Conservation (phyloP, 345 rosid genomes). For the Citrus cavaleriei region DNA sequence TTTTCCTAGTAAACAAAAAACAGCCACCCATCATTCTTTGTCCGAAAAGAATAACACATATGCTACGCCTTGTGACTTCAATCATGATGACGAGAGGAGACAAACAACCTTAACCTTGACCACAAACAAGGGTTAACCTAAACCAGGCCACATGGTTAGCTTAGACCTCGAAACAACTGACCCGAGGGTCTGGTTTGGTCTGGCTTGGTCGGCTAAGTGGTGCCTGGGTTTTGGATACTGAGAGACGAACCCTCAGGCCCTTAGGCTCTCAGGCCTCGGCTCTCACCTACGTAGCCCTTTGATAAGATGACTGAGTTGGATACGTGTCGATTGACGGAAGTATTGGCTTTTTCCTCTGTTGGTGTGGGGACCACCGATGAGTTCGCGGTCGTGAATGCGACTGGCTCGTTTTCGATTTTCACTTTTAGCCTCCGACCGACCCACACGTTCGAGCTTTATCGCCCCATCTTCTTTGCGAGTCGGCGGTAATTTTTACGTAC, state of each 20-base stretch:
- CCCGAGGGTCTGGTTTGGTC: not conserved
- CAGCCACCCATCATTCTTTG: not conserved
- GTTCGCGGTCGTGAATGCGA: not conserved
- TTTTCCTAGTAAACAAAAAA: too few species aligned
- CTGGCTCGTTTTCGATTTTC: not conserved
- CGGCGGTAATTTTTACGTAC: not conserved
- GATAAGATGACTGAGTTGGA: not conserved
- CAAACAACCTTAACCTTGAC: not conserved
- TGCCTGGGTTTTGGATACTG: conserved; percentile 23
- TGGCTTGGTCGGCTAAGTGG: conserved; percentile 8
- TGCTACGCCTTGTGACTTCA: not conserved
- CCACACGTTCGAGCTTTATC: conserved; percentile 27
- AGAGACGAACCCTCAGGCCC: conserved; percentile 18
- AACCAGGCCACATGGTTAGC: conserved; percentile 8
- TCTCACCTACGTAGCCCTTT: not conserved
- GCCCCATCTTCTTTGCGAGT: not conserved
- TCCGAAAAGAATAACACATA: not conserved
- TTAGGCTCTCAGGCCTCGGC: not conserved
- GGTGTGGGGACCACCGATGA: not conserved
- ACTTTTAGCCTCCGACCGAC: conserved; percentile 30
- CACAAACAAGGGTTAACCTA: not conserved
- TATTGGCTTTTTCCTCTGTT: too few species aligned
- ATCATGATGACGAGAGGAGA: not conserved
- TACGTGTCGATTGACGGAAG: not conserved
- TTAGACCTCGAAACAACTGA: not conserved